Evolutionary conservation across 768 basidiomycete species (phyloP).

Genomic region (Naganishia onofrii): DNA sequence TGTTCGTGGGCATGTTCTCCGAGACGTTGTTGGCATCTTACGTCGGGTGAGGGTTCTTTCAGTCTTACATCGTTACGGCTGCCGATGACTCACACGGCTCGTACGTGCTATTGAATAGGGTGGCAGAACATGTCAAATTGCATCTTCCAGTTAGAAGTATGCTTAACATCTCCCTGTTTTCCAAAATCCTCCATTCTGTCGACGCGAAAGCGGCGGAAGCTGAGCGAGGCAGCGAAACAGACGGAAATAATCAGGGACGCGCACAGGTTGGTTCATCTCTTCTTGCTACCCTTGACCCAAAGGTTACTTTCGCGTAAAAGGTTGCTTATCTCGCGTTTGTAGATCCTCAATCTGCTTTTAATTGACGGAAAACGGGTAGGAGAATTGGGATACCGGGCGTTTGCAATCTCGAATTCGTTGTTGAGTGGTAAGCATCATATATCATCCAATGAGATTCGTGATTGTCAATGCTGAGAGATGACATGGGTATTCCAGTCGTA

Average conservation of each 20-base stretch:
- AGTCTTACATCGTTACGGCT: not conserved
- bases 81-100: not conserved
- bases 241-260: constrained; percentile 23
- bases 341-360: constrained; percentile 44
- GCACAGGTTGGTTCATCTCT: constrained; percentile 25
- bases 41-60: constrained; percentile 26
- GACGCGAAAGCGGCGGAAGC: constrained; percentile 45
- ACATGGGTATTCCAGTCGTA: constrained; percentile 32
- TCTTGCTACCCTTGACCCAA: too few species aligned
- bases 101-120: not conserved
- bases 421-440: constrained; percentile 4
- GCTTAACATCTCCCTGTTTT: constrained; percentile 36
- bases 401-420: constrained; percentile 37
- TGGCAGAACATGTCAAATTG: constrained; percentile 8
- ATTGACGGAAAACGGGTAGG: constrained; percentile 42
- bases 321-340: constrained; percentile 33
- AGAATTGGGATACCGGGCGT: constrained; percentile 36
- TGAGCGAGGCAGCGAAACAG: constrained; percentile 33
- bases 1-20: constrained; percentile 39
- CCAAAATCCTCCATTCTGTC: constrained; percentile 41
- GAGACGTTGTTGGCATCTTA: constrained; percentile 26
- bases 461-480: constrained; percentile 1
- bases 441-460: too few species aligned
- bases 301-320: too few species aligned
- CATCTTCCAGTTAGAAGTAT: constrained; percentile 25